A percentile compares a stretch with the other conserved stretches of the same genome.
These are phyloP conservation scores for Podochytrium sp. DNA, from an alignment of 192 early-diverging fungal species.

Conservation along the genomic window DNA sequence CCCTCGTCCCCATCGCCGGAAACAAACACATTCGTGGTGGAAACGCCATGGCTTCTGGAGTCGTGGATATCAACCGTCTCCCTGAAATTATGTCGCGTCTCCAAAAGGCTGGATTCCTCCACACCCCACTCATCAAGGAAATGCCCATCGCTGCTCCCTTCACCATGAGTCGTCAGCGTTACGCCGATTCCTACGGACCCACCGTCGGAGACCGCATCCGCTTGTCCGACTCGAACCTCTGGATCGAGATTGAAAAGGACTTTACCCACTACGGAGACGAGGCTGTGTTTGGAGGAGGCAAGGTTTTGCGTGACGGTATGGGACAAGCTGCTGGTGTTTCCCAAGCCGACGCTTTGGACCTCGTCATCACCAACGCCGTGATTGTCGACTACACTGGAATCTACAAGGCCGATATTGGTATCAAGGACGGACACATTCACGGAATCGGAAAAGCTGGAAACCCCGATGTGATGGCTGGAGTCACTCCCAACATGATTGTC, in stretches of 20 bases:
- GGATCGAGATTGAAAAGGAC: slow-evolving; percentile 85
- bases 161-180: slow-evolving; percentile 77
- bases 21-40: slow-evolving; percentile 80
- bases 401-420: slow-evolving; percentile 97
- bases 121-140: slow-evolving; percentile 56
- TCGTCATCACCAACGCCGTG: slow-evolving; percentile 94
- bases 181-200: slow-evolving; percentile 91
- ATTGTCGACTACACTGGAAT: slow-evolving; percentile 94
- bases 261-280: slow-evolving; percentile 93
- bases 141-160: slow-evolving; percentile 58
- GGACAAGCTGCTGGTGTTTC: slow-evolving; percentile 73
- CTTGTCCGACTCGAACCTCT: slow-evolving; percentile 76
- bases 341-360: slow-evolving; percentile 79
- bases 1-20: slow-evolving; percentile 84
- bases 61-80: slow-evolving; percentile 40
- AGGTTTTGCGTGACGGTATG: slow-evolving; percentile 91
- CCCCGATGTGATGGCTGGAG: slow-evolving; percentile 94
- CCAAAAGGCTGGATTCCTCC: slow-evolving; percentile 59
- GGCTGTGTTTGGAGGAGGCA: slow-evolving; percentile 95
- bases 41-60: slow-evolving; percentile 79
- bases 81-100: slow-evolving; percentile 58
- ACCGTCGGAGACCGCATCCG: slow-evolving; percentile 89
- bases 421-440: slow-evolving; percentile 80
- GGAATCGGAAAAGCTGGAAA: slow-evolving; percentile 96
- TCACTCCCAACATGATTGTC: slow-evolving; percentile 86